Percentiles rank a stretch among this genome's conserved stretches.
phyloP scores from a whole-genome alignment of 352 stramenopile species.

The Phytopythium ostracodes region DNA sequence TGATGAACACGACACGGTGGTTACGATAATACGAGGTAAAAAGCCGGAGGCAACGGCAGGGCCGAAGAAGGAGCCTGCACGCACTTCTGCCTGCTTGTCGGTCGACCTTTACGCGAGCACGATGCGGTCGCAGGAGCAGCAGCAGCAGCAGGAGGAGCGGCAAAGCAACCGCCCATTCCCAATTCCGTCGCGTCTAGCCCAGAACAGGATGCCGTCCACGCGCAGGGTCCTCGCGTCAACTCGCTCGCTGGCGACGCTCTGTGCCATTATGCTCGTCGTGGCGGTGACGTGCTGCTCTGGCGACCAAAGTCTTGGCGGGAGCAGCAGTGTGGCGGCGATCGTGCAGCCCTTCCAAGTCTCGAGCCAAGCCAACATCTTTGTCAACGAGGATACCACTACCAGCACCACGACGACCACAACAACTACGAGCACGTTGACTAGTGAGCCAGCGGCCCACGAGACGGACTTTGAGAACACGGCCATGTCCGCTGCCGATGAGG shows the following conservation, averaged over 20 bases:
- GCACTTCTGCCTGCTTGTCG: background rate
- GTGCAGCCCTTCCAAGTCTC: conserved; percentile 2
- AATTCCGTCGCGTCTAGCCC: background rate
- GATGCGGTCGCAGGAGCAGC: background rate
- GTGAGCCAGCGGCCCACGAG: background rate
- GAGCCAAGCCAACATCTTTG: conserved; percentile 7
- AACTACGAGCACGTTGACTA: background rate
- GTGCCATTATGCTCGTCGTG: background rate
- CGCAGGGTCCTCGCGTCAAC: background rate
- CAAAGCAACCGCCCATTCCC: background rate
- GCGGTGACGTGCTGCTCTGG: background rate
- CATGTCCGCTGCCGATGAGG: conserved; percentile 9
- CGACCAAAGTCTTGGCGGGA: background rate
- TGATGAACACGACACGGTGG: background rate
- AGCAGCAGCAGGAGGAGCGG: background rate
- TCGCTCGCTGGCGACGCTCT: background rate
- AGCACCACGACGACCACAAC: conserved; percentile 8
- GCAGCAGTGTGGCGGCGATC: background rate
- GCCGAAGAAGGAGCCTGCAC: background rate
- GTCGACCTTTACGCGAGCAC: background rate
- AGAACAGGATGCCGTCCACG: background rate
- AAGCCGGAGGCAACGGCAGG: background rate
- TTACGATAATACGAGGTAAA: background rate
- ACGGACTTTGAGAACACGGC: conserved; percentile 17
- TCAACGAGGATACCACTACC: conserved; percentile 4